These are phyloP conservation scores for Eucalyptus sp. DNA, from an alignment of 345 rosid genomes.

Conservation along the genomic window DNA sequence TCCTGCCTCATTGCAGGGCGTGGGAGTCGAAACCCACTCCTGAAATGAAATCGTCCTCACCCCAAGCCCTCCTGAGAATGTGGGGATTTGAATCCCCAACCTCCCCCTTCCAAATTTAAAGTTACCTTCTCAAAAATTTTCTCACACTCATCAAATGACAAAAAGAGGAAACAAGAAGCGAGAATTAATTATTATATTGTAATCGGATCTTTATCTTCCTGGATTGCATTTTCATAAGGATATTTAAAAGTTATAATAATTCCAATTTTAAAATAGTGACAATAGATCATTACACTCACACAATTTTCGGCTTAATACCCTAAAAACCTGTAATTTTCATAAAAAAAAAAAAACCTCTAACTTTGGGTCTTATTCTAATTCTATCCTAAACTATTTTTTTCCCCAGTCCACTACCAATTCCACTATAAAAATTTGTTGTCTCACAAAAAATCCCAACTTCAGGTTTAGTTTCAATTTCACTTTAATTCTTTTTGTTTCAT, in stretches of 20 bases:
- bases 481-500: too few relatives aligned
- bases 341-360: too few relatives aligned
- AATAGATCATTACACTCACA: neutral
- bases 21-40: too few relatives aligned
- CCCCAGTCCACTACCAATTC: fast-evolving
- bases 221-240: neutral
- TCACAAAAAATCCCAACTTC: too few relatives aligned
- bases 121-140: neutral
- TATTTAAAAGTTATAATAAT: neutral
- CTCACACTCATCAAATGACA: neutral
- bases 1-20: too few relatives aligned
- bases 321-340: too few relatives aligned
- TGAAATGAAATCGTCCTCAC: too few relatives aligned
- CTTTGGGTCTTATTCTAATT: fast-evolving
- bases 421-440: fast-evolving
- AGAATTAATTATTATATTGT: neutral
- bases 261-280: neutral
- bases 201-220: neutral
- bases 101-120: neutral
- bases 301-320: too few relatives aligned
- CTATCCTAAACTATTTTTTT: too few relatives aligned
- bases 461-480: too few relatives aligned
- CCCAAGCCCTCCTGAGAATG: too few relatives aligned
- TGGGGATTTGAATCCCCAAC: too few relatives aligned
- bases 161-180: neutral